Percentiles rank a stretch among this genome's conserved stretches.
phyloP scores from a whole-genome alignment of 176 grass and related monocot genomes.

The Bonia amplexicaulis region DNA sequence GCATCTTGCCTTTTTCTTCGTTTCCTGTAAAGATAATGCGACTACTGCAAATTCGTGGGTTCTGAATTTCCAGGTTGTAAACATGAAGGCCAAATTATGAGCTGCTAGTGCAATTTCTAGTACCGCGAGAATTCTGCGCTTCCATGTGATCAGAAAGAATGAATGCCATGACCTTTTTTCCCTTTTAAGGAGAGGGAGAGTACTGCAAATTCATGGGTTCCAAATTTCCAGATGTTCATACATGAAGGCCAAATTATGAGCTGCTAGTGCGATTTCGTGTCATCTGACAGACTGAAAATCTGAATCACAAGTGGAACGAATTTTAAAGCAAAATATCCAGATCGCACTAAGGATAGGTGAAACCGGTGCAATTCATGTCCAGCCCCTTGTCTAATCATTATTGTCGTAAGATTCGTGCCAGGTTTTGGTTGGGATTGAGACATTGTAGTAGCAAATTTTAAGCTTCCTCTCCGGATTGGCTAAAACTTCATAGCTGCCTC shows the following conservation, averaged over 20 bases:
- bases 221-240: background rate
- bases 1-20: background rate
- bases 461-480: constrained; percentile 3
- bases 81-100: background rate
- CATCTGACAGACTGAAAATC: background rate
- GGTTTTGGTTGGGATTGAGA: background rate
- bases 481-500: background rate
- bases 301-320: background rate
- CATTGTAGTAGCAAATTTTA: background rate
- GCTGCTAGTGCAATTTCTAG: background rate
- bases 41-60: background rate
- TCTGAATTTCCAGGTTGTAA: background rate
- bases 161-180: background rate
- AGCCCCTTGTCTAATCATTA: background rate
- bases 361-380: background rate
- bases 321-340: background rate
- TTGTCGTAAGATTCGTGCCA: background rate
- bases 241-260: background rate
- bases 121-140: background rate
- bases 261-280: background rate
- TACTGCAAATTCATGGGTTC: background rate
- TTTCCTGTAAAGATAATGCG: background rate
- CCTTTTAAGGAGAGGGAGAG: background rate
- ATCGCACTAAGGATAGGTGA: background rate
- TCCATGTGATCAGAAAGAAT: background rate